These are phyloP conservation scores for Didymella arachidicola DNA, from an alignment of 2,329 filamentous ascomycete species.

Conservation along the genomic window DNA sequence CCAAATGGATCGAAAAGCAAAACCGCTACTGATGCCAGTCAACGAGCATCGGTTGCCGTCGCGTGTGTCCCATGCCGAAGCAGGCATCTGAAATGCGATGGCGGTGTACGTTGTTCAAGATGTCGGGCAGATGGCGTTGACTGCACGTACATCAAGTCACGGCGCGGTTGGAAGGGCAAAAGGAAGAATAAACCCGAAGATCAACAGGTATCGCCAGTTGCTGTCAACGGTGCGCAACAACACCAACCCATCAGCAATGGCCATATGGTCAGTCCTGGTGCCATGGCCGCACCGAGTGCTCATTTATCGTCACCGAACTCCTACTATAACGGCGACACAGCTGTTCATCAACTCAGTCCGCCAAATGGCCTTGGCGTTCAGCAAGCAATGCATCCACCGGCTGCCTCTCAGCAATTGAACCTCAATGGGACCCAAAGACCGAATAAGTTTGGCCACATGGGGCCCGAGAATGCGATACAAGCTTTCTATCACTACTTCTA, in stretches of 20 bases:
- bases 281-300: slow-evolving; percentile 24
- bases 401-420: slow-evolving; percentile 37
- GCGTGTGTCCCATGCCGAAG: slow-evolving; percentile 63
- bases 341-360: slow-evolving; percentile 37
- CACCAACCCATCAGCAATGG: slow-evolving; percentile 29
- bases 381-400: slow-evolving; percentile 30
- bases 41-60: slow-evolving; percentile 49
- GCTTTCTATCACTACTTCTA: slow-evolving; percentile 61
- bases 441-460: slow-evolving; percentile 40
- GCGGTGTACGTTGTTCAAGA: slow-evolving; percentile 58
- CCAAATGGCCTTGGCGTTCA: slow-evolving; percentile 32
- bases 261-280: slow-evolving; percentile 21
- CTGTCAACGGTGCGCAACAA: slow-evolving; percentile 33
- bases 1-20: slow-evolving; percentile 32
- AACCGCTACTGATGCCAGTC: slow-evolving; percentile 17
- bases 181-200: slow-evolving; percentile 49
- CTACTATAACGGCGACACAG: slow-evolving; percentile 38
- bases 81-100: slow-evolving; percentile 63
- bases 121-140: slow-evolving; percentile 55
- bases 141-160: slow-evolving; percentile 62
- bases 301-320: slow-evolving; percentile 44
- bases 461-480: slow-evolving; percentile 41
- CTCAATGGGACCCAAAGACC: slow-evolving; percentile 44
- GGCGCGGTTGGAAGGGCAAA: slow-evolving; percentile 59
- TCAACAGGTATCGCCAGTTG: slow-evolving; percentile 30